A percentile compares a stretch with the other conserved stretches of the same genome.
Evolutionary conservation across 2,329 filamentous ascomycete genomes (phyloP).

Genomic region (Monosporascus sp.): DNA sequence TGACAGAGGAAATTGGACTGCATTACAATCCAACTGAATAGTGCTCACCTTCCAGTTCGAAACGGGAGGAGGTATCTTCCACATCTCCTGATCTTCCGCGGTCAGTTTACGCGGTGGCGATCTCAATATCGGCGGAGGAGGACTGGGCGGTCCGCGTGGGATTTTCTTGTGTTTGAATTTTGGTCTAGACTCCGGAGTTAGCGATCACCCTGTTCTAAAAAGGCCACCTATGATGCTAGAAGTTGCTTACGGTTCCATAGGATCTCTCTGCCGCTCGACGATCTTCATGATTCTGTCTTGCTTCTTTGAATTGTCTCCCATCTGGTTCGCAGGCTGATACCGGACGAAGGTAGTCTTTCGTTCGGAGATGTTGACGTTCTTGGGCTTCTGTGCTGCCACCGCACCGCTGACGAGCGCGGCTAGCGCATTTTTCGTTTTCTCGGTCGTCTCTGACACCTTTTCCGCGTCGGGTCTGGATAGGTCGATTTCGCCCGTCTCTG

Average conservation of each 20-base stretch:
- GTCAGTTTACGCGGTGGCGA: conserved; percentile 92
- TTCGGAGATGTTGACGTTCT: conserved; percentile 77
- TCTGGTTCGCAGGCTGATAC: conserved; percentile 94
- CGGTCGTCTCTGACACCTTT: conserved; percentile 75
- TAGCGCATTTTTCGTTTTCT: conserved; percentile 82
- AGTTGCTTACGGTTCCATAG: conserved; percentile 42
- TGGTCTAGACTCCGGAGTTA: conserved; percentile 47
- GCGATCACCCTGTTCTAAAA: background rate
- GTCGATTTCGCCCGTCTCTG: conserved; percentile 87
- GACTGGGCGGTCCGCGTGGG: conserved; percentile 83
- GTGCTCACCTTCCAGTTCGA: conserved; percentile 77
- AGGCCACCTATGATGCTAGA: background rate
- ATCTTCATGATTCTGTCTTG: conserved; percentile 98
- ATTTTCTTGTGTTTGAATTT: conserved; percentile 99
- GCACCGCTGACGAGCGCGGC: conserved; percentile 78
- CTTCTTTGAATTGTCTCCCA: conserved; percentile 82
- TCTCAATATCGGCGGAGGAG: conserved; percentile 90
- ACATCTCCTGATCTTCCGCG: conserved; percentile 93
- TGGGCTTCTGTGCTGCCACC: conserved; percentile 88
- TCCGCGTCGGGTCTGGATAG: conserved; percentile 80
- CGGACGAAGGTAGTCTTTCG: conserved; percentile 89
- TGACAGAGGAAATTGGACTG: too few relatives aligned
- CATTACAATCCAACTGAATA: too few relatives aligned
- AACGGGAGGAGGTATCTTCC: conserved; percentile 81
- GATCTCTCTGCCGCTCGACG: conserved; percentile 86